phyloP scores from a whole-genome alignment of 2,329 filamentous ascomycete species.

The Stagonosporopsis rhizophila region DNA sequence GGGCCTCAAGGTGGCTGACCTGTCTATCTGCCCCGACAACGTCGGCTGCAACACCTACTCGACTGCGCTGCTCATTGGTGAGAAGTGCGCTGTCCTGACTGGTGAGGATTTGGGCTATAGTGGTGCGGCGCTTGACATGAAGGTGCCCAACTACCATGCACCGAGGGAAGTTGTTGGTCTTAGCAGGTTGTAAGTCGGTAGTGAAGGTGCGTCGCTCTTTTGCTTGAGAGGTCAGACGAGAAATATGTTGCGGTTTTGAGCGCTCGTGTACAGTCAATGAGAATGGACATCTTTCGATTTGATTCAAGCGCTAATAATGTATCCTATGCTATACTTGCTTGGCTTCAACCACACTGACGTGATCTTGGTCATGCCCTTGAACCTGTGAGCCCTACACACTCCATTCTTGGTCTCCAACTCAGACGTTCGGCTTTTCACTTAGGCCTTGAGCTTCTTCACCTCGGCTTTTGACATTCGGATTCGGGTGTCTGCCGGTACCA shows the following conservation, averaged over 20 bases:
- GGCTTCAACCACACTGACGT: too few relatives aligned
- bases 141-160: slow-evolving; percentile 62
- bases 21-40: slow-evolving; percentile 80
- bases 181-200: slow-evolving; percentile 48
- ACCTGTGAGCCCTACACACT: too few relatives aligned
- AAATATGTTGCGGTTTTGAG: not conserved
- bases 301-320: too few relatives aligned
- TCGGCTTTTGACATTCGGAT: too few relatives aligned
- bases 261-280: slow-evolving; percentile 1
- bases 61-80: slow-evolving; percentile 76
- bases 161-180: slow-evolving; percentile 54
- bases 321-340: too few relatives aligned
- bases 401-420: too few relatives aligned
- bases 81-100: slow-evolving; percentile 74
- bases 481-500: too few relatives aligned
- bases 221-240: not conserved
- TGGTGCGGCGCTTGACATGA: slow-evolving; percentile 77
- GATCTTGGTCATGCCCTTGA: too few relatives aligned
- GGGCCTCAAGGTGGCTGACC: slow-evolving; percentile 77
- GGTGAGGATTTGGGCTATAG: slow-evolving; percentile 78
- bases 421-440: too few relatives aligned
- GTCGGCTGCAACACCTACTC: slow-evolving; percentile 68
- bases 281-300: not conserved
- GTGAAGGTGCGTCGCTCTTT: not conserved
- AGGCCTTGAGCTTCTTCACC: too few relatives aligned